A percentile compares a stretch with the other conserved stretches of the same genome.
Evolutionary conservation across 805 yeast species (phyloP).

Genomic region (Wickerhamiella brachini): DNA sequence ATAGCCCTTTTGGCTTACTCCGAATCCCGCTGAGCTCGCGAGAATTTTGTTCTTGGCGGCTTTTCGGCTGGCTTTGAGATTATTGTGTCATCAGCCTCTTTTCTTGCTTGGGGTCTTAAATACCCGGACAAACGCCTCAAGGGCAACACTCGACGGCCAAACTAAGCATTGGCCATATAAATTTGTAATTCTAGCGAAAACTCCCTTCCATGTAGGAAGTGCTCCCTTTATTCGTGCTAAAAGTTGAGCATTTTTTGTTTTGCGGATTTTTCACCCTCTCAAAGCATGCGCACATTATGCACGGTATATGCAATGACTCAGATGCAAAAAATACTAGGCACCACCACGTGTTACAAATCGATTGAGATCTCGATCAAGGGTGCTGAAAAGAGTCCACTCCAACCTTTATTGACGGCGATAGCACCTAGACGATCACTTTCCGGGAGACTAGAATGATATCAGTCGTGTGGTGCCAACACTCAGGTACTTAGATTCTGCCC

Average conservation of each 20-base stretch:
- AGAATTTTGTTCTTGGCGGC: neutral
- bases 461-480: neutral
- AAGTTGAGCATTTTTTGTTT: neutral
- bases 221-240: neutral
- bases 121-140: too few species aligned
- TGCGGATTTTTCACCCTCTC: neutral
- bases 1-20: neutral
- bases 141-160: too few species aligned
- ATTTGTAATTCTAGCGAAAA: too few species aligned
- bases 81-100: neutral
- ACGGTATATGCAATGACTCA: neutral
- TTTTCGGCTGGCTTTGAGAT: neutral
- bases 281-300: neutral
- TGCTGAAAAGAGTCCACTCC: too few species aligned
- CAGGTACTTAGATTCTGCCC: neutral
- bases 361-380: neutral
- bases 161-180: too few species aligned
- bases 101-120: neutral
- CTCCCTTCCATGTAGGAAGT: neutral
- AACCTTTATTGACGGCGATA: too few species aligned
- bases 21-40: neutral
- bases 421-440: too few species aligned
- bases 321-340: neutral
- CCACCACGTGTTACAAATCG: neutral
- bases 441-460: too few species aligned